Conservation (phyloP, 2,329 filamentous ascomycete species). For the Botrytis aclada region DNA sequence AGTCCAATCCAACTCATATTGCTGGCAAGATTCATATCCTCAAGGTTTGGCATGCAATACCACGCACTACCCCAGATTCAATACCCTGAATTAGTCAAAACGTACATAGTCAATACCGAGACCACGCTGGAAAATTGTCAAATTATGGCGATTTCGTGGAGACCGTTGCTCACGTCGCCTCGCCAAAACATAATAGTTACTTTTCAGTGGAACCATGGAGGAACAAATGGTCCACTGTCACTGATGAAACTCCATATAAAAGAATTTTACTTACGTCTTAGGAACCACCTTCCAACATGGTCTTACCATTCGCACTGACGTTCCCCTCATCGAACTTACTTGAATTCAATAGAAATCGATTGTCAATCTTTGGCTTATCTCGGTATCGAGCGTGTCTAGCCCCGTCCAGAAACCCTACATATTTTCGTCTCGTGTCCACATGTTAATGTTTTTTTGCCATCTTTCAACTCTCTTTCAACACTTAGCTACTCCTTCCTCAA, state of each 20-base stretch:
- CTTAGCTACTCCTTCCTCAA: slow-evolving; percentile 5
- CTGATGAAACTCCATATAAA: slow-evolving; percentile 10
- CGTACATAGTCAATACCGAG: not conserved
- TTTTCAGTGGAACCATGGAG: not conserved
- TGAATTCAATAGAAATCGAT: slow-evolving; percentile 15
- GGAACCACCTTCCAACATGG: slow-evolving; percentile 12
- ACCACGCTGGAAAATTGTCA: not conserved
- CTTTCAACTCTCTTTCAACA: not conserved
- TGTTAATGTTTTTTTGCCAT: not conserved
- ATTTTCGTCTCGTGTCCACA: slow-evolving; percentile 9
- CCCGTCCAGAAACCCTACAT: slow-evolving; percentile 9
- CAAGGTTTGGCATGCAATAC: slow-evolving; percentile 4
- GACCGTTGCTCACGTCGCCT: not conserved
- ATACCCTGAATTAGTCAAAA: slow-evolving; percentile 3
- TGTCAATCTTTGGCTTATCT: slow-evolving; percentile 19
- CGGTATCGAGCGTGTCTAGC: not conserved
- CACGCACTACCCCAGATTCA: slow-evolving; percentile 13
- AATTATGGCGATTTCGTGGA: not conserved
- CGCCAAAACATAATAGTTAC: slow-evolving; percentile 19
- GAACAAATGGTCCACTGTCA: slow-evolving; percentile 6
- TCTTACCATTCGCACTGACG: not conserved
- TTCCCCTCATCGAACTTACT: slow-evolving; percentile 11
- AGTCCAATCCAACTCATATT: not conserved
- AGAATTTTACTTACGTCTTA: slow-evolving; percentile 11
- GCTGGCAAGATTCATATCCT: not conserved